Base-by-base conservation (phyloP, 805 yeast genomes). In the Kuraishia molischiana region DNA sequence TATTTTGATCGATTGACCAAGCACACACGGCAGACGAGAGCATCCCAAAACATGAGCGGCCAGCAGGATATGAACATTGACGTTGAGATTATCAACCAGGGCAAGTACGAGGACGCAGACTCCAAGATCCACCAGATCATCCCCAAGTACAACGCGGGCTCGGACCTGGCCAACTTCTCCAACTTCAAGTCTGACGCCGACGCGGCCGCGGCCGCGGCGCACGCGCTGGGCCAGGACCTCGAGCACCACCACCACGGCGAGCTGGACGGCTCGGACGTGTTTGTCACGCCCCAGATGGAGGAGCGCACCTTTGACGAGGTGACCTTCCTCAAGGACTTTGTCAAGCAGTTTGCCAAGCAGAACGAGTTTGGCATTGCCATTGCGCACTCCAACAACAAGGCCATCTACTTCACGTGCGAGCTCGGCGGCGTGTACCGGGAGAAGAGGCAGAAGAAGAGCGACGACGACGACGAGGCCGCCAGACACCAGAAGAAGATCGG, bases 361-460 rank as follows among this genome's bases (percentile, higher is more conserved):
- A 70, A 73, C 47, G 77, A 74, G 36, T 72, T 73, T 55, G 77
- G 77, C 4, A 73, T 72, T 34, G 78, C 74, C 17, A 72, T 73
- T 51, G 75, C 77, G 20, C 77, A 73, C 53, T 70, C 76, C 26
- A 73, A 73, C 51, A 66, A 63, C 42, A 73, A 73, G 51, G 78
- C 78, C 26, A 73, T 73, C 42, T 73, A 73, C 52, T 73, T 70
- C 51, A 73, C 77, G 8, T 73, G 79, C 51, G 77, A 72, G 50
- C 55, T 72, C 33, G 79, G 79, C 33, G 79, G 79, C 19, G 58
- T 69, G 19, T 72, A 72, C 48, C 58, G 79, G 40, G 74, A 70
- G 46, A 72, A 72, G 49, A 66, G 69, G 38, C 52, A 44, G 39
- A 44, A 51, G 42, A 50, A 53, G 43, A 41, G 36, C 21, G 43